These are phyloP conservation scores for Xylariomycetidae sp. DNA, from an alignment of 2,329 filamentous ascomycete species.

Conservation along the genomic window DNA sequence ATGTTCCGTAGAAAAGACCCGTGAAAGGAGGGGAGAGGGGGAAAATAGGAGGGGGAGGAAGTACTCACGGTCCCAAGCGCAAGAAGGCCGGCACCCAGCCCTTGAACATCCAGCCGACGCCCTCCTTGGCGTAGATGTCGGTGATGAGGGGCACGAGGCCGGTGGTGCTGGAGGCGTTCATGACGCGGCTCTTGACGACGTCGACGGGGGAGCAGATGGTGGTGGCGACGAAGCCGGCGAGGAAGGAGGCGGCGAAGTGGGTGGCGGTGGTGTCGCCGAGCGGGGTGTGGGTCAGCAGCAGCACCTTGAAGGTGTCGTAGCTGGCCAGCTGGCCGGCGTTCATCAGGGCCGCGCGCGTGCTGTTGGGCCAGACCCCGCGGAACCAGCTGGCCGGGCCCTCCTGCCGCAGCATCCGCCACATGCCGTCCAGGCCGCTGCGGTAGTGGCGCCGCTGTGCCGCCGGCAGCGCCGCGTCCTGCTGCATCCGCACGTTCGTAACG, in stretches of 20 bases:
- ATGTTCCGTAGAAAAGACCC: too few species aligned
- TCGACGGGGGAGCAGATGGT: slow-evolving; percentile 81
- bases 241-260: slow-evolving; percentile 71
- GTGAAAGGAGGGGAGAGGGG: background rate
- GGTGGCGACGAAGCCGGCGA: slow-evolving; percentile 77
- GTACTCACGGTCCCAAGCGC: slow-evolving; percentile 54
- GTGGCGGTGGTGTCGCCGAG: slow-evolving; percentile 66
- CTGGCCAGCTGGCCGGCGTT: slow-evolving; percentile 77
- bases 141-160: slow-evolving; percentile 54
- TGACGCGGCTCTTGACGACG: slow-evolving; percentile 83
- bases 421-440: slow-evolving; percentile 78
- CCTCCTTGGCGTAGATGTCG: slow-evolving; percentile 65
- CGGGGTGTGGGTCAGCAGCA: slow-evolving; percentile 60
- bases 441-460: slow-evolving; percentile 74
- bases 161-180: slow-evolving; percentile 56
- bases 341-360: slow-evolving; percentile 77
- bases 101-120: slow-evolving; percentile 78
- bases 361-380: slow-evolving; percentile 80
- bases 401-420: slow-evolving; percentile 78
- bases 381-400: slow-evolving; percentile 76
- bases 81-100: slow-evolving; percentile 79
- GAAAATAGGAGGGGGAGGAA: background rate
- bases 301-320: slow-evolving; percentile 75
- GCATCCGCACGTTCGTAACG: slow-evolving; percentile 97
- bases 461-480: slow-evolving; percentile 80